Conservation (phyloP, 768 basidiomycete species). For the Suillus tomentosus region DNA sequence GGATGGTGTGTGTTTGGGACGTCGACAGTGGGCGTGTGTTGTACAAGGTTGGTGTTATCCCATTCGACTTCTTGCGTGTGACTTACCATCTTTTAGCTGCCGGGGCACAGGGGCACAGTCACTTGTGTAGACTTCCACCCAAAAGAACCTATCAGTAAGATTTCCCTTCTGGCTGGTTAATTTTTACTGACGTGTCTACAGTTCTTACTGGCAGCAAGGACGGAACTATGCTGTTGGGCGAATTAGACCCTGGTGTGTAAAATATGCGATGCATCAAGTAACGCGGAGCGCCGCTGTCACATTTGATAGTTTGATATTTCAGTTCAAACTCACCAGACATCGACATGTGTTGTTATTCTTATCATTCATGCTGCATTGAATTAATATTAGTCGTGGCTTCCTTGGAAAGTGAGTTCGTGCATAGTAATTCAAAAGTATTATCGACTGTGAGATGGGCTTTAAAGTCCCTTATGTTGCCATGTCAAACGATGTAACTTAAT, state of each 20-base stretch:
- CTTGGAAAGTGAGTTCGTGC: not conserved
- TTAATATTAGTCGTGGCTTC: not conserved
- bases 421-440: not conserved
- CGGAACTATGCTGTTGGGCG: constrained; percentile 87
- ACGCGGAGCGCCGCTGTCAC: not conserved
- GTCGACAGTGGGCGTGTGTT: constrained; percentile 73
- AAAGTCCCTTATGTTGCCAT: not conserved
- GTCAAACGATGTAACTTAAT: not conserved
- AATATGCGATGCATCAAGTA: not conserved
- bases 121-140: constrained; percentile 97
- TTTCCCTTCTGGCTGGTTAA: not conserved
- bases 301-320: not conserved
- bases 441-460: not conserved
- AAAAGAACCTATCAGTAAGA: constrained; percentile 90
- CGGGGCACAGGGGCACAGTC: constrained; percentile 96
- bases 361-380: not conserved
- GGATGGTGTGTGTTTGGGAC: constrained; percentile 87
- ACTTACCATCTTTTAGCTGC: constrained; percentile 52
- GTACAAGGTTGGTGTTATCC: constrained; percentile 64
- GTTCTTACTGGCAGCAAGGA: constrained; percentile 94
- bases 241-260: constrained; percentile 58
- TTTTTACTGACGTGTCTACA: constrained; percentile 30
- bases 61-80: not conserved
- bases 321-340: not conserved
- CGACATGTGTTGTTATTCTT: constrained; percentile 1